Evolutionary conservation across 768 basidiomycete species (phyloP).

Genomic region (Postia placenta): DNA sequence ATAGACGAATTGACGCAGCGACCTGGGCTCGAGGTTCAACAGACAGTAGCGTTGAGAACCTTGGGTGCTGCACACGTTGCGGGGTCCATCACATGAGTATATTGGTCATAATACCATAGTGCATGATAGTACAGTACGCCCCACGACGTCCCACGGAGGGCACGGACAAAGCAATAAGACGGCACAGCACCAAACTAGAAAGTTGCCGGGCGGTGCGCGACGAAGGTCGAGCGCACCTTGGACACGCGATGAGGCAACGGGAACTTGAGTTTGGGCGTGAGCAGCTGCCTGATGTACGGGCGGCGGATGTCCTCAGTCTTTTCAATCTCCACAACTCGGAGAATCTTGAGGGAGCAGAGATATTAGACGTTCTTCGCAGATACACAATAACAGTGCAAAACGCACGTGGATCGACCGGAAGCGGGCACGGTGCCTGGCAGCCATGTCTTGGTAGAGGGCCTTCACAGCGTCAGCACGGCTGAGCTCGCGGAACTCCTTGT

Average conservation of each 20-base stretch:
- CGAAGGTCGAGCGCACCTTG: constrained; percentile 76
- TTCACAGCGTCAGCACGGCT: constrained; percentile 92
- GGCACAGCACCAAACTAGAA: constrained; percentile 37
- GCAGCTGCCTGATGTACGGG: constrained; percentile 96
- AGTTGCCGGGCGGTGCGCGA: constrained; percentile 70
- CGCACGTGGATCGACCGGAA: constrained; percentile 97
- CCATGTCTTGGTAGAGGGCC: constrained; percentile 99
- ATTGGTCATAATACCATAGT: too few species aligned
- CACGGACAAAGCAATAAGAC: not conserved
- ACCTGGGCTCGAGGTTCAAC: too few species aligned
- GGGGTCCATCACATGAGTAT: too few species aligned
- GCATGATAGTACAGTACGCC: too few species aligned
- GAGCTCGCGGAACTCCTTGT: constrained; percentile 98
- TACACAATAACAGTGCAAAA: constrained; percentile 10
- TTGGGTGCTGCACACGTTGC: too few species aligned
- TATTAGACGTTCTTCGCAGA: not conserved
- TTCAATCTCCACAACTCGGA: constrained; percentile 94
- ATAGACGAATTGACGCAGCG: too few species aligned
- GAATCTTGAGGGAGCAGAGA: too few species aligned
- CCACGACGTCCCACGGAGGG: too few species aligned
- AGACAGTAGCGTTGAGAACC: too few species aligned
- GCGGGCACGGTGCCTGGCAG: constrained; percentile 96
- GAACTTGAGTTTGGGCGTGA: constrained; percentile 90
- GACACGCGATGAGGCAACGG: constrained; percentile 87
- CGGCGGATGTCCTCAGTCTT: constrained; percentile 90